Evolutionary conservation across 2,329 filamentous ascomycete genomes (phyloP), one percentile per base, ranked within the genome.

Genomic region (Lithohypha guttulata): DNA sequence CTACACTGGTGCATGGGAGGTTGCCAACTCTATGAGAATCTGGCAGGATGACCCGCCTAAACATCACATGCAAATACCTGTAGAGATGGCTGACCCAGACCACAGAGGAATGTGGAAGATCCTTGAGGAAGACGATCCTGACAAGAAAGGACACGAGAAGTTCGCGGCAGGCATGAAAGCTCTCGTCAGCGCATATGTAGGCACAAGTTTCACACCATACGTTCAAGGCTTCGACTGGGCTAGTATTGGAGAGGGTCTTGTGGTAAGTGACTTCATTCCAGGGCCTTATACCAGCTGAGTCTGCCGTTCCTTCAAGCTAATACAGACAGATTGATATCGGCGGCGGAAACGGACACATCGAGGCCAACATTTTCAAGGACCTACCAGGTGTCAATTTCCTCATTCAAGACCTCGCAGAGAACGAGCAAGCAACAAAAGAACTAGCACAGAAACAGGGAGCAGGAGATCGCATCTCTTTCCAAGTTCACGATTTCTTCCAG

Each of bases 311-410:
- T n/a, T n/a, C n/a, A n/a, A n/a, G n/a, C n/a, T n/a, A n/a, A n/a
- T n/a, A n/a, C n/a, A n/a, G n/a, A n/a, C n/a, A n/a, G n/a, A n/a
- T 37, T 14, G 34, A 37, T 27, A 22, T 37, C 10, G 34, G 34
- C 14, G 34, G 34, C 9, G 34, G 34, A 3, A 37, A 37, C 26
- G 34, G 34, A 13, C 34, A 37, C 27, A 37, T 37, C 21, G 34
- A 37, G 13, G 34, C 15, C 3, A 15, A 15, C 7, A 27, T 37
- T 27, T 19, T 26, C 4, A 25, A 25, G n/a, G 21, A 27, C 3
- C 13, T 37, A n/a, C 34, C 34, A 15, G 9, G 20, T 9, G 15
- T 8, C 20, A 18, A 37, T 8, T 37, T 37, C 21, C 10, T 37
- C 9, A 26, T 37, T 14, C 34, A 37, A 20, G 34, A 37, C 23